These are phyloP conservation scores for Naganishia sp. DNA, from an alignment of 1,284 basidiomycete genomes.

Conservation along the genomic window DNA sequence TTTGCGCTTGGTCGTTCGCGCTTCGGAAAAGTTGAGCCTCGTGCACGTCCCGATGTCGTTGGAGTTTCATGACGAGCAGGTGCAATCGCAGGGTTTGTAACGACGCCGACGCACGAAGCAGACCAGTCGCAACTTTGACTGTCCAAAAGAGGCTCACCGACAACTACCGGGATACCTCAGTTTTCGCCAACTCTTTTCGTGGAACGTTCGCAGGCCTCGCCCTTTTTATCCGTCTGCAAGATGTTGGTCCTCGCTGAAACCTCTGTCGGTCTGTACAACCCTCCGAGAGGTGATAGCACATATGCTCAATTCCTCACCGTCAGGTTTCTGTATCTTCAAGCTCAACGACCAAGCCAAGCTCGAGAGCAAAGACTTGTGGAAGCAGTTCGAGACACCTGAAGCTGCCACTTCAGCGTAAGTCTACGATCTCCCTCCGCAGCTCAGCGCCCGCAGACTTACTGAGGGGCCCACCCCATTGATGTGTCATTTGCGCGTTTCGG, in stretches of 20 bases:
- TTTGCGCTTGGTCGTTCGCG: conserved; percentile 17
- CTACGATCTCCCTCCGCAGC: conserved; percentile 26
- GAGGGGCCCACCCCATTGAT: conserved; percentile 23
- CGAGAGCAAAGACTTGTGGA: conserved; percentile 79
- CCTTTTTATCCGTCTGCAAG: conserved; percentile 14
- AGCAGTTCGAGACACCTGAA: conserved; percentile 90
- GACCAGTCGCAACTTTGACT: conserved; percentile 14
- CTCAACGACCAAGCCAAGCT: conserved; percentile 87
- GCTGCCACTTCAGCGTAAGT: conserved; percentile 86
- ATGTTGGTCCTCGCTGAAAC: conserved; percentile 59
- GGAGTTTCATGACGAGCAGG: conserved; percentile 8
- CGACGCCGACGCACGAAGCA: neutral
- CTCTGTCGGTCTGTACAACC: conserved; percentile 41
- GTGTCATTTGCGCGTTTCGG: conserved; percentile 15
- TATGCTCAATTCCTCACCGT: conserved; percentile 56
- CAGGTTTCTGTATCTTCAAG: conserved; percentile 98
- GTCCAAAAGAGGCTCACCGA: conserved; percentile 15
- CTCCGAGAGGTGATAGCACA: neutral
- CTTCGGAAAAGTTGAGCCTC: conserved; percentile 18
- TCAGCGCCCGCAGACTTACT: conserved; percentile 15
- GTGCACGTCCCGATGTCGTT: neutral
- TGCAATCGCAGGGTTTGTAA: neutral
- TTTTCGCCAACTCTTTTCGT: conserved; percentile 33
- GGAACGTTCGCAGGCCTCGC: neutral
- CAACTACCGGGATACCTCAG: conserved; percentile 40